Conservation (phyloP, 108 stramenopile genomes). For the Discostella pseudostelligera region DNA sequence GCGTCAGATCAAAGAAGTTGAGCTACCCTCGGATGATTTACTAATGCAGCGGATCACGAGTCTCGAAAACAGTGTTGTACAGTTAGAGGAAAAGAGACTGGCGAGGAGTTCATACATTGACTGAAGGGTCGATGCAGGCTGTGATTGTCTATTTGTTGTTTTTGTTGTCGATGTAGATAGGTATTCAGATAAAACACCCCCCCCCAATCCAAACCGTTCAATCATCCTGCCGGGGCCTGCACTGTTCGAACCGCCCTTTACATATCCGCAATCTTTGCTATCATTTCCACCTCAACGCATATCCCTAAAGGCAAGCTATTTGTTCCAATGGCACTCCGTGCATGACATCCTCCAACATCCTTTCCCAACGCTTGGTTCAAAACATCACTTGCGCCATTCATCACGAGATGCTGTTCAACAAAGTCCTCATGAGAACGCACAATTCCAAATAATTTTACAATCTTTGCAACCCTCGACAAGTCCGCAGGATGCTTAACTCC, state of each 20-base stretch:
- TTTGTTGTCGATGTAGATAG: neutral
- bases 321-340: constrained; percentile 47
- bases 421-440: constrained; percentile 41
- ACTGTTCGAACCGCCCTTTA: neutral
- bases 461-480: constrained; percentile 28
- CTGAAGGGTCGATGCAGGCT: too few species aligned
- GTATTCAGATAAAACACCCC: neutral
- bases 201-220: too few species aligned
- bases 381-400: constrained; percentile 47
- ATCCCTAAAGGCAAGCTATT: constrained; percentile 43
- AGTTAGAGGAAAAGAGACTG: constrained; percentile 22
- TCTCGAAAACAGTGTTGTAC: constrained; percentile 21
- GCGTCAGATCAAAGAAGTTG: constrained; percentile 36
- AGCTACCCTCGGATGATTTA: constrained; percentile 22
- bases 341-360: constrained; percentile 45
- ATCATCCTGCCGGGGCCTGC: too few species aligned
- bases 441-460: constrained; percentile 47
- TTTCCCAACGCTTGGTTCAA: constrained; percentile 39
- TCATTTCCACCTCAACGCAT: constrained; percentile 46
- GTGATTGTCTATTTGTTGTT: too few species aligned
- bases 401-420: constrained; percentile 40
- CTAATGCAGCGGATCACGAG: constrained; percentile 15
- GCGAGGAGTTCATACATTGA: neutral
- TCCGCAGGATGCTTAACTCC: constrained; percentile 17
- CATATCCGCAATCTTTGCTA: constrained; percentile 25